Evolutionary conservation across 345 rosid genomes (phyloP), one percentile per base, ranked within the genome.

Genomic region (Psidium guajava): DNA sequence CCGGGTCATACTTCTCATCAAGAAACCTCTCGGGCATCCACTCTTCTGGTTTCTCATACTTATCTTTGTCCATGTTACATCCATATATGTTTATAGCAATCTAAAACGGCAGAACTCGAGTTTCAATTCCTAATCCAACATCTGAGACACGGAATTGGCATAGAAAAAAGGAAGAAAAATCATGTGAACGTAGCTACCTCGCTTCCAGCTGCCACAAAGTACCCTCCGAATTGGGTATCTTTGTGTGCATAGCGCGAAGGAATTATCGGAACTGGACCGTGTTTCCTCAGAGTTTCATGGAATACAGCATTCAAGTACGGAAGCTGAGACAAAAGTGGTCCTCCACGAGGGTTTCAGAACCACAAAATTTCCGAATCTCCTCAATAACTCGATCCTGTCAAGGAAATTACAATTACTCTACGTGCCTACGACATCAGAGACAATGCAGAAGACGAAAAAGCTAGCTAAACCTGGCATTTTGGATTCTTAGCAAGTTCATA

Each of bases 11-110:
- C 85, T 87, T 93, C 13, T 84, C 90, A 40, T 90, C 93, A 0
- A 94, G 88, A 53, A 95, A 95, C 86, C 98, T 86, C 92, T 94
- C 98, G 2, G 99, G 98, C 40, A 82, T 90, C 95, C 96, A 97
- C 74, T 92, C 94, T 82, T 90, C 91, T 1, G 98, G 93, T 53
- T 85, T 91, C 55, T 92, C 95, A 95, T 96, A 96, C 27, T 89
- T 90, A 25, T 90, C 91, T 89, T 91, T 93, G 86, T 96, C 93
- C 95, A 92, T 94, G 92, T 95, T 94, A 86, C 98, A 95, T 50
- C 98, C 98, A 25, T 92, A 94, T 0, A 94, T 90, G 89, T 95
- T 96, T 82, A 96, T 83, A 2, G 94, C 98, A 87, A 96, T 94
- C 99, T 96, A 91, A 87, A 89, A 16, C 54, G 14, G n/a, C 22